Conservation (phyloP, 1,139 yeast genomes). For the Saccharomyces pastorianus region DNA sequence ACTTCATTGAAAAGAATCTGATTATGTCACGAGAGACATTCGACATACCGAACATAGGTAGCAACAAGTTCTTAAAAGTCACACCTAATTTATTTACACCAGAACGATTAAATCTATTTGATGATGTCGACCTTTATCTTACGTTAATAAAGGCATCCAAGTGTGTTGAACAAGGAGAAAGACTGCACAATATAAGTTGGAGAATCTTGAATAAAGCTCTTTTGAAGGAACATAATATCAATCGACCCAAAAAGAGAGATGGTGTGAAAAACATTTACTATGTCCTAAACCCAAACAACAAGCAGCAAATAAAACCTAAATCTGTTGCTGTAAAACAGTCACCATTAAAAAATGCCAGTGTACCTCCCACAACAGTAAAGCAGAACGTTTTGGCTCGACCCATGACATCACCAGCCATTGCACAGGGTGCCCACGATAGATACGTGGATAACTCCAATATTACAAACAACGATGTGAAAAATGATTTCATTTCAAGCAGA, state of each 20-base stretch:
- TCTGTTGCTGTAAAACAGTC: background rate
- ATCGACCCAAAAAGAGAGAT: conserved; percentile 27
- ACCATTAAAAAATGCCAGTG: background rate
- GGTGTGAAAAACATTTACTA: conserved; percentile 30
- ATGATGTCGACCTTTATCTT: conserved; percentile 26
- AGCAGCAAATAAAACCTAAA: background rate
- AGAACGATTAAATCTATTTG: conserved; percentile 27
- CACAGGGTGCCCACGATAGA: conserved; percentile 2
- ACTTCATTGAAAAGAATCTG: background rate
- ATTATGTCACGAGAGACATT: background rate
- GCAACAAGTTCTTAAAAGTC: conserved; percentile 23
- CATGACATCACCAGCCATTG: conserved; percentile 3
- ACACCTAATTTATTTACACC: conserved; percentile 30
- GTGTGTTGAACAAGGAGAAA: conserved; percentile 28
- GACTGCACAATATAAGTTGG: conserved; percentile 30
- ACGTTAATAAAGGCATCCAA: conserved; percentile 23
- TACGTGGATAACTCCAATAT: background rate
- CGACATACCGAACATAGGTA: conserved; percentile 4
- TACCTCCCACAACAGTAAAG: background rate
- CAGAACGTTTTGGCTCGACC: background rate
- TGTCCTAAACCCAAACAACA: conserved; percentile 21
- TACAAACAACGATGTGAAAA: background rate
- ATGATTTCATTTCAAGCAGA: background rate
- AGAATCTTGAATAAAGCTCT: conserved; percentile 30
- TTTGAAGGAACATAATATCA: conserved; percentile 23